phyloP scores from a whole-genome alignment of 257 asterid species.

The Linderniella brevidens region DNA sequence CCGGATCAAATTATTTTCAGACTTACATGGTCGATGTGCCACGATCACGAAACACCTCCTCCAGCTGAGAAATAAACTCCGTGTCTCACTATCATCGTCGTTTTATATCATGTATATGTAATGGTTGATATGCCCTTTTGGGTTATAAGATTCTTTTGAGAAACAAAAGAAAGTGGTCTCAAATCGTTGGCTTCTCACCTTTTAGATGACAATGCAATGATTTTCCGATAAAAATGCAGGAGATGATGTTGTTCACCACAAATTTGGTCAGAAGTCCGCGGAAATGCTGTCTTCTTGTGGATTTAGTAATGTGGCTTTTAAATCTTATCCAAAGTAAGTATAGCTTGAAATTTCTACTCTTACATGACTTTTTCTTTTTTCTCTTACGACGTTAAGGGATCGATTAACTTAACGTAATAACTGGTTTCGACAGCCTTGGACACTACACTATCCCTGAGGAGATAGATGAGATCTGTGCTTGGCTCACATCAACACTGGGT shows the following conservation, averaged over 20 bases:
- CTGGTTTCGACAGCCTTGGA: conserved; percentile 33
- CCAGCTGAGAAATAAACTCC: too few species aligned
- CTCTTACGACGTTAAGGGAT: neutral
- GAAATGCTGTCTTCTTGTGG: conserved; percentile 30
- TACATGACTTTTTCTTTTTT: neutral
- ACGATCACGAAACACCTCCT: too few species aligned
- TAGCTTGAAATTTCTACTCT: neutral
- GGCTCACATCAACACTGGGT: conserved; percentile 36
- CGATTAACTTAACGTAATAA: neutral
- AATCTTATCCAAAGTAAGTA: conserved; percentile 45
- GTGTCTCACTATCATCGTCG: too few species aligned
- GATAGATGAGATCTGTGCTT: conserved; percentile 41
- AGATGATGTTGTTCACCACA: conserved; percentile 66
- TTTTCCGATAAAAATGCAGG: conserved; percentile 24
- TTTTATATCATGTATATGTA: too few species aligned
- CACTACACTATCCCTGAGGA: conserved; percentile 68
- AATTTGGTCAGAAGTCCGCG: conserved; percentile 55
- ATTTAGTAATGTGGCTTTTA: conserved; percentile 39
- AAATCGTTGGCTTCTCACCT: neutral
- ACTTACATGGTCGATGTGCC: too few species aligned
- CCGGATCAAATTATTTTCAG: too few species aligned
- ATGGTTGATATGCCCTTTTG: too few species aligned
- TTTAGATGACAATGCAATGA: neutral
- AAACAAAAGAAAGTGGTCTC: neutral
- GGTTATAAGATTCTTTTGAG: too few species aligned